Conservation (phyloP, 1,284 basidiomycete species). For the Malassezia sympodialis region DNA sequence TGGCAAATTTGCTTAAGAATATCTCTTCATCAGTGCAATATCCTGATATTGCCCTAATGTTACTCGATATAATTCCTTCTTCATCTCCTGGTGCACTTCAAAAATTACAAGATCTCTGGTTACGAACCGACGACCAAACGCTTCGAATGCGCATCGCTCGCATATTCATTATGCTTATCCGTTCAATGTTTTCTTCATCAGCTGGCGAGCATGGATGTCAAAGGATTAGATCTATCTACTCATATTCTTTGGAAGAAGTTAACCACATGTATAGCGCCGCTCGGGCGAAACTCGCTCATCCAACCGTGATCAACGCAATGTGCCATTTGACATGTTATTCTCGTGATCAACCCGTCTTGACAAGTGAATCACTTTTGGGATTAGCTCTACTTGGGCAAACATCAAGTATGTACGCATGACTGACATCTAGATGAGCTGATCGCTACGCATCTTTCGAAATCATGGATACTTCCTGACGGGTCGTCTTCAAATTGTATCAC, state of each 20-base stretch:
- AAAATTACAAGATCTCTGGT: not conserved
- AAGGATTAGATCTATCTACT: not conserved
- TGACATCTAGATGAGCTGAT: not conserved
- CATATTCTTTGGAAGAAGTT: not conserved
- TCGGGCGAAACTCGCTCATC: constrained; percentile 15
- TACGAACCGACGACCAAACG: constrained; percentile 45
- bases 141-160: constrained; percentile 80
- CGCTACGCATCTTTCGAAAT: not conserved
- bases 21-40: constrained; percentile 57
- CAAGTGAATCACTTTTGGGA: constrained; percentile 80
- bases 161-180: constrained; percentile 69
- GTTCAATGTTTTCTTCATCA: constrained; percentile 25
- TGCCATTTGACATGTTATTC: constrained; percentile 65
- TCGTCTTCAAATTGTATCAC: not conserved
- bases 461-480: not conserved
- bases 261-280: not conserved
- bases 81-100: not conserved
- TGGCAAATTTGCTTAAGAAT: constrained; percentile 78
- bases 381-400: constrained; percentile 60
- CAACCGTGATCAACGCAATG: constrained; percentile 51
- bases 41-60: constrained; percentile 56
- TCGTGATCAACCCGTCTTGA: constrained; percentile 67
- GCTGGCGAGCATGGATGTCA: not conserved
- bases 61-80: not conserved
- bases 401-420: not conserved